Evolutionary conservation across 2,329 filamentous ascomycete genomes (phyloP).

Genomic region (Alternaria gansuensis): DNA sequence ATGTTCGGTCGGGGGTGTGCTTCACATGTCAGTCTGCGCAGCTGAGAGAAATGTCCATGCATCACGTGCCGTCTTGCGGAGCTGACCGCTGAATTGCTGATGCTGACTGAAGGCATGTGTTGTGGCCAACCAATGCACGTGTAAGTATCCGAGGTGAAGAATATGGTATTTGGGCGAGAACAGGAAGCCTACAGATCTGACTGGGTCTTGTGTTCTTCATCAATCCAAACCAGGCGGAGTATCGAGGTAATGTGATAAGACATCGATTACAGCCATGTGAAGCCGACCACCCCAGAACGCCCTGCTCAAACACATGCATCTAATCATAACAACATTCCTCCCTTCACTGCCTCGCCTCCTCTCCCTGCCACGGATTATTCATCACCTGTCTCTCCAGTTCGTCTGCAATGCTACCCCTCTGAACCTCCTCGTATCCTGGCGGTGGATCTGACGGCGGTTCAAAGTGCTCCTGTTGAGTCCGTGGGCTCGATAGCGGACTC

Average conservation of each 20-base stretch:
- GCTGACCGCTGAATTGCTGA: constrained; percentile 5
- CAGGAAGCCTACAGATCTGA: background rate
- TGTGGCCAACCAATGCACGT: background rate
- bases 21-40: constrained; percentile 18
- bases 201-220: background rate
- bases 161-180: background rate
- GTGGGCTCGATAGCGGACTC: constrained; percentile 44
- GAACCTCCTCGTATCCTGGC: constrained; percentile 90
- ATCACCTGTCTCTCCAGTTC: constrained; percentile 68
- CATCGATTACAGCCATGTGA: constrained; percentile 6
- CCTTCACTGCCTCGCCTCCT: constrained; percentile 25
- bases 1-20: constrained; percentile 22
- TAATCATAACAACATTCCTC: constrained; percentile 14
- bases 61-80: constrained; percentile 15
- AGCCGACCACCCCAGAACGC: constrained; percentile 35
- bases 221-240: background rate
- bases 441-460: constrained; percentile 76
- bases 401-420: constrained; percentile 78
- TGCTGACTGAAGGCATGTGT: constrained; percentile 5
- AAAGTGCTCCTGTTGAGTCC: constrained; percentile 46
- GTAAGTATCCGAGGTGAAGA: background rate
- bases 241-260: constrained; percentile 6
- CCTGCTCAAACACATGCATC: constrained; percentile 33
- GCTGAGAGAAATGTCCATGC: background rate
- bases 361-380: constrained; percentile 28